Percentiles rank a stretch among this genome's conserved stretches.
Evolutionary conservation across 2,329 filamentous ascomycete species (phyloP).

Genomic region (Colletotrichum falcatum): DNA sequence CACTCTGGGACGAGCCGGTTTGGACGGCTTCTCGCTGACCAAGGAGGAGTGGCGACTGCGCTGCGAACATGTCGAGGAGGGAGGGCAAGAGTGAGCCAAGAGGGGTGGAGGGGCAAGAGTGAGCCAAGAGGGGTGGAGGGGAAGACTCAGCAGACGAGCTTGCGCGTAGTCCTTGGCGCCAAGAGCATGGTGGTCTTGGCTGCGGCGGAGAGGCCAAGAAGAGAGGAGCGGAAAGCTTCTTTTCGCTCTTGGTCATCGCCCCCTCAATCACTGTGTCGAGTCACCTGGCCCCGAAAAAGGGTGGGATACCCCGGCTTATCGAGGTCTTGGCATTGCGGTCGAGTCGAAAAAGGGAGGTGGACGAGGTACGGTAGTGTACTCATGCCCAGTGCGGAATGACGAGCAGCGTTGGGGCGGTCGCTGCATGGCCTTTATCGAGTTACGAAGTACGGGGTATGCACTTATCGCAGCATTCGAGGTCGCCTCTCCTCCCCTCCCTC

Average conservation of each 20-base stretch:
- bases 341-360: conserved; percentile 30
- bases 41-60: conserved; percentile 22
- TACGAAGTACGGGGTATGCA: conserved; percentile 34
- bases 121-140: too few relatives aligned
- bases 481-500: neutral
- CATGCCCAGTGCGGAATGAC: conserved; percentile 15
- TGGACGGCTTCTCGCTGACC: conserved; percentile 30
- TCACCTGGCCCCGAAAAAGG: conserved; percentile 20
- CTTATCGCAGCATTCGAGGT: conserved; percentile 26
- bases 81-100: too few relatives aligned
- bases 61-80: conserved; percentile 25
- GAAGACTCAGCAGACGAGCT: conserved; percentile 26
- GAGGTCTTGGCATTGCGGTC: neutral
- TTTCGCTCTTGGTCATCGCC: conserved; percentile 33
- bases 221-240: conserved; percentile 41
- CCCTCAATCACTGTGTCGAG: conserved; percentile 10
- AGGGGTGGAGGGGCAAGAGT: too few relatives aligned
- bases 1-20: conserved; percentile 38
- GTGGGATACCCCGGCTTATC: conserved; percentile 9
- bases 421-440: conserved; percentile 6
- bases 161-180: conserved; percentile 40
- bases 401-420: conserved; percentile 5
- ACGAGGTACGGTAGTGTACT: conserved; percentile 18
- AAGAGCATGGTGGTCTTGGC: conserved; percentile 39
- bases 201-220: conserved; percentile 41